Conservation (phyloP, 768 basidiomycete species). For the Chalciporus piperatus region DNA sequence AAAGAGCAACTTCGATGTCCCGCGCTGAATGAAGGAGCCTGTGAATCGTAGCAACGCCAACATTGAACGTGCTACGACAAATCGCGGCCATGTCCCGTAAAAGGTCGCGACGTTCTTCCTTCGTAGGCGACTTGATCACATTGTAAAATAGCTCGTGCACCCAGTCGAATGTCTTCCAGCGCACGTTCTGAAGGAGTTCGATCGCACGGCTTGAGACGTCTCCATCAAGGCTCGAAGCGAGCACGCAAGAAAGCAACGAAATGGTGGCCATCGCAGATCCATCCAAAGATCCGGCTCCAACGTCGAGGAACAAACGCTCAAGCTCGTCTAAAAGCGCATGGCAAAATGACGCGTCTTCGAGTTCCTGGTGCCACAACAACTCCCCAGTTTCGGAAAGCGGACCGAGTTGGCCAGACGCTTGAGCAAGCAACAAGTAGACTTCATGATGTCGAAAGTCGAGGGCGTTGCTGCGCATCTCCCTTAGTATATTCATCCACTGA, state of each 20-base stretch:
- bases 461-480: slow-evolving; percentile 34
- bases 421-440: slow-evolving; percentile 40
- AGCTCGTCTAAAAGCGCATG: slow-evolving; percentile 31
- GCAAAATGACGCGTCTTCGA: slow-evolving; percentile 32
- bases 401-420: slow-evolving; percentile 42
- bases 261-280: slow-evolving; percentile 27
- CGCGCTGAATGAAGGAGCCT: slow-evolving; percentile 5
- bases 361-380: slow-evolving; percentile 39
- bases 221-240: slow-evolving; percentile 19
- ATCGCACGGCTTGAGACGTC: slow-evolving; percentile 16
- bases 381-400: slow-evolving; percentile 10
- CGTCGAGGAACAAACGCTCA: slow-evolving; percentile 26
- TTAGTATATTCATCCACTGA: slow-evolving; percentile 48
- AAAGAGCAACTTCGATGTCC: slow-evolving; percentile 15
- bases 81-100: slow-evolving; percentile 34
- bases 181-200: slow-evolving; percentile 26
- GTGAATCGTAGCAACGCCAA: neutral
- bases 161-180: slow-evolving; percentile 33
- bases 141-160: slow-evolving; percentile 25
- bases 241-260: slow-evolving; percentile 29
- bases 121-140: slow-evolving; percentile 5
- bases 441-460: slow-evolving; percentile 37
- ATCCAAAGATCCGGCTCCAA: slow-evolving; percentile 40
- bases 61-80: slow-evolving; percentile 31
- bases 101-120: slow-evolving; percentile 7